Percentiles rank a stretch among this genome's conserved stretches.
Evolutionary conservation across 2,329 filamentous ascomycete species (phyloP).

Genomic region (Sordariomycetes sp.): DNA sequence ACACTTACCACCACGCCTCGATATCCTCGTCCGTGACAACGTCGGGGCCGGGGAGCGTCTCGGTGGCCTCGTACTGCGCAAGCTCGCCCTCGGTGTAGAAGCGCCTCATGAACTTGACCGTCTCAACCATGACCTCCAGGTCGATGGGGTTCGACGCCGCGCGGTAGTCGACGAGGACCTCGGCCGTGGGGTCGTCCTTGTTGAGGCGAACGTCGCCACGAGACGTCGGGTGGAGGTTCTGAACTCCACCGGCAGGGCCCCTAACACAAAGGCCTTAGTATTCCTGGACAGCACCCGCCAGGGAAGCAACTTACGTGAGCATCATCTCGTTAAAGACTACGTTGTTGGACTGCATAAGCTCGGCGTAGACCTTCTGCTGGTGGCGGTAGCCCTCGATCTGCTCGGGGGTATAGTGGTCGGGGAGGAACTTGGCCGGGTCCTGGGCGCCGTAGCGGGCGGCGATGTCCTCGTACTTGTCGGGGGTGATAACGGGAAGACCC

Average conservation of each 20-base stretch:
- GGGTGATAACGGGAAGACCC: constrained; percentile 12
- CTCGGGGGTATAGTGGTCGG: constrained; percentile 10
- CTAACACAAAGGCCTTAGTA: too few relatives aligned
- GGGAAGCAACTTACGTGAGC: constrained; percentile 10
- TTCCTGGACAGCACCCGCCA: too few relatives aligned
- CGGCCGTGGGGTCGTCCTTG: constrained; percentile 10
- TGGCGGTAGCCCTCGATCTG: constrained; percentile 23
- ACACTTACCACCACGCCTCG: neutral
- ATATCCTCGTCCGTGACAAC: constrained; percentile 12
- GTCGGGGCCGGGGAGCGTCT: constrained; percentile 11
- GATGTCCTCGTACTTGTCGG: constrained; percentile 12
- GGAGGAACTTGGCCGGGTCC: constrained; percentile 11
- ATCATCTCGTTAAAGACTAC: constrained; percentile 35
- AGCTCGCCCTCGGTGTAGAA: constrained; percentile 12
- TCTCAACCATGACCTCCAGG: constrained; percentile 13
- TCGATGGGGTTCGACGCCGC: constrained; percentile 14
- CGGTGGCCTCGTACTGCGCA: constrained; percentile 11
- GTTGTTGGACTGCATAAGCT: constrained; percentile 11
- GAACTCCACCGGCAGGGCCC: constrained; percentile 12
- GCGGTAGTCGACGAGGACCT: constrained; percentile 16
- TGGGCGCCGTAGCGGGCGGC: constrained; percentile 9
- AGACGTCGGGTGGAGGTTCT: constrained; percentile 14
- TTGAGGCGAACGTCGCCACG: constrained; percentile 14
- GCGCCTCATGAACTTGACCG: constrained; percentile 14
- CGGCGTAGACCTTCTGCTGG: constrained; percentile 19